Percentiles rank a stretch among this genome's conserved stretches.
Conservation (phyloP, 306 rosid species). For the Vicia villosa region DNA sequence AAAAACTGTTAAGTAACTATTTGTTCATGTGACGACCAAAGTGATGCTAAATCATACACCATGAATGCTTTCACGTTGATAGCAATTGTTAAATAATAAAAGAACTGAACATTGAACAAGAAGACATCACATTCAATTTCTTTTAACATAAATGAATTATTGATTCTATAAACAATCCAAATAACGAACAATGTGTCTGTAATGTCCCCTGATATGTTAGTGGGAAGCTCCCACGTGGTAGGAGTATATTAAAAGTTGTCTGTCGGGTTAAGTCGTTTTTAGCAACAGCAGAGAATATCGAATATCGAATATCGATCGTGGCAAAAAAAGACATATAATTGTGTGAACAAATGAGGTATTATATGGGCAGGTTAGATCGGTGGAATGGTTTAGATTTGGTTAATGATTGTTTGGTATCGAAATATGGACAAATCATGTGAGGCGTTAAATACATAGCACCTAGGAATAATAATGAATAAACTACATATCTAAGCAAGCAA, state of each 20-base stretch:
- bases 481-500: not conserved
- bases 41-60: not conserved
- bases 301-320: not conserved
- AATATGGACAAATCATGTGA: not conserved
- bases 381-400: constrained; percentile 7
- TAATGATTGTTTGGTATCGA: constrained; percentile 1
- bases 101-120: not conserved
- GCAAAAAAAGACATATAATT: not conserved
- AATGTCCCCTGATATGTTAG: constrained; percentile 19
- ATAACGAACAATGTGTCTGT: constrained; percentile 10
- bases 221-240: constrained; percentile 32
- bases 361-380: not conserved
- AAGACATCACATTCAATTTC: not conserved
- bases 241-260: not conserved
- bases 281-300: constrained; percentile 6
- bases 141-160: not conserved
- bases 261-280: constrained; percentile 2
- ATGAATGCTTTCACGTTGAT: constrained; percentile 20
- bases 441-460: constrained; percentile 6
- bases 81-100: not conserved
- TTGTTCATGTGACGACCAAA: not conserved
- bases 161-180: constrained; percentile 11
- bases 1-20: not conserved
- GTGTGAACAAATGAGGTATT: not conserved
- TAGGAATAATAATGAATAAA: not conserved